Percentiles rank a stretch among this genome's conserved stretches.
phyloP scores from a whole-genome alignment of 2,329 filamentous ascomycete species.

The Ophiocordyceps polyrhachis-furcata region DNA sequence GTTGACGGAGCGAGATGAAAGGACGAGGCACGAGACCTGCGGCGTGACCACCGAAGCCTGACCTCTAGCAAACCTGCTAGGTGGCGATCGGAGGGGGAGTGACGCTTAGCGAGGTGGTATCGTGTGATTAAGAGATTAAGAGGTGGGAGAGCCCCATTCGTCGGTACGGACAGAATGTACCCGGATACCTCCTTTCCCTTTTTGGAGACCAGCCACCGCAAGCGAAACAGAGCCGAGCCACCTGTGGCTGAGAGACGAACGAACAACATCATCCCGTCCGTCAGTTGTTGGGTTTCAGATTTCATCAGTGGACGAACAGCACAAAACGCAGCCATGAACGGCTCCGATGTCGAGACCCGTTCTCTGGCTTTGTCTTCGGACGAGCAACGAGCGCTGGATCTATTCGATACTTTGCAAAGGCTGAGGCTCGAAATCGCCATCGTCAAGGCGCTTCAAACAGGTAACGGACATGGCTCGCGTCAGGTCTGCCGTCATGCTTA shows the following conservation, averaged over 20 bases:
- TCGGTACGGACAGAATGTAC: background rate
- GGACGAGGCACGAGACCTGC: background rate
- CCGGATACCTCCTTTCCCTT: background rate
- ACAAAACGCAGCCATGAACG: conserved; percentile 8
- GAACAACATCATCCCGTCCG: no score
- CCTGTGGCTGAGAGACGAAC: conserved; percentile 1
- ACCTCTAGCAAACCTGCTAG: background rate
- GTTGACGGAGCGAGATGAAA: background rate
- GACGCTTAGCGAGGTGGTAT: background rate
- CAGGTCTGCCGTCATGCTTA: conserved; percentile 1
- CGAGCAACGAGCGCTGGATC: conserved; percentile 46
- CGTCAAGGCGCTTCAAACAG: conserved; percentile 27
- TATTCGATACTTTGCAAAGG: conserved; percentile 55
- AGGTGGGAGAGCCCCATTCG: background rate
- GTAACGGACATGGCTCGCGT: conserved; percentile 8
- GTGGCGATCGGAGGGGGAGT: background rate
- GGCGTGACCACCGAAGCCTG: background rate
- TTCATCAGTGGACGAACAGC: background rate
- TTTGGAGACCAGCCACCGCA: background rate
- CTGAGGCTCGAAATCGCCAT: conserved; percentile 55
- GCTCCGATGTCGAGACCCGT: conserved; percentile 14
- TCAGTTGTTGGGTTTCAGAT: no score
- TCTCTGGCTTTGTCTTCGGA: conserved; percentile 40
- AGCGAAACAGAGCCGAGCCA: background rate
- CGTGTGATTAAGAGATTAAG: background rate